Percentiles rank a stretch among this genome's conserved stretches.
phyloP scores from a whole-genome alignment of 2,329 filamentous ascomycete genomes.

The Neonectria ditissima region DNA sequence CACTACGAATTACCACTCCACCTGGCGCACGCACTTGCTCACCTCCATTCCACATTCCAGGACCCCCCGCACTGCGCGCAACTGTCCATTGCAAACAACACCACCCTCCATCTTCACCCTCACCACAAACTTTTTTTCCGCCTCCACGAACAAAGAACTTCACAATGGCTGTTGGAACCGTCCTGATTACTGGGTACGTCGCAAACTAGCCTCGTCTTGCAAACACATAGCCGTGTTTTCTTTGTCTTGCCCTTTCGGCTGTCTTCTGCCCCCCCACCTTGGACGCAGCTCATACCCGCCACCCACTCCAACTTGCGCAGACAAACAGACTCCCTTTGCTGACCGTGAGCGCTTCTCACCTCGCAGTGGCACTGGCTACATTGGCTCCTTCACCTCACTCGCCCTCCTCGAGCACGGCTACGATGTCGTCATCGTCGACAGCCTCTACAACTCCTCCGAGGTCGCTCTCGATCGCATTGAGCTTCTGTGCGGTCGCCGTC shows the following conservation, averaged over 20 bases:
- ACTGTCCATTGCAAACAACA: constrained; percentile 19
- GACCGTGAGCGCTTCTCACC: constrained; percentile 24
- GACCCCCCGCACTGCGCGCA: constrained; percentile 11
- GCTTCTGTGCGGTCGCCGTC: constrained; percentile 88
- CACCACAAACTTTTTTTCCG: constrained; percentile 35
- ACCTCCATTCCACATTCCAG: neutral
- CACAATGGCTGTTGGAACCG: constrained; percentile 84
- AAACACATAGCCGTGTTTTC: constrained; percentile 4
- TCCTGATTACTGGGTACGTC: constrained; percentile 88
- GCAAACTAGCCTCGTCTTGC: constrained; percentile 21
- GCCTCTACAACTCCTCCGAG: constrained; percentile 94
- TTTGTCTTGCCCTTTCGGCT: constrained; percentile 8
- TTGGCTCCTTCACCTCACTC: constrained; percentile 95
- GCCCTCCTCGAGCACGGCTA: constrained; percentile 94
- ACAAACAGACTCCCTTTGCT: constrained; percentile 32
- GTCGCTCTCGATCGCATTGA: constrained; percentile 96
- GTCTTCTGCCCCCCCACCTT: constrained; percentile 1
- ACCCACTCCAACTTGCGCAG: neutral
- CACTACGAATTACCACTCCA: constrained; percentile 17
- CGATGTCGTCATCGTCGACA: constrained; percentile 96
- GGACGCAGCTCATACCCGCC: neutral
- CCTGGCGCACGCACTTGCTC: constrained; percentile 6
- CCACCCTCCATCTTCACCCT: constrained; percentile 22
- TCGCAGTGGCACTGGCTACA: constrained; percentile 94
- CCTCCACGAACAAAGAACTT: constrained; percentile 39